Evolutionary conservation across 1,284 basidiomycete species (phyloP).

Genomic region (Polyporus tsugae): DNA sequence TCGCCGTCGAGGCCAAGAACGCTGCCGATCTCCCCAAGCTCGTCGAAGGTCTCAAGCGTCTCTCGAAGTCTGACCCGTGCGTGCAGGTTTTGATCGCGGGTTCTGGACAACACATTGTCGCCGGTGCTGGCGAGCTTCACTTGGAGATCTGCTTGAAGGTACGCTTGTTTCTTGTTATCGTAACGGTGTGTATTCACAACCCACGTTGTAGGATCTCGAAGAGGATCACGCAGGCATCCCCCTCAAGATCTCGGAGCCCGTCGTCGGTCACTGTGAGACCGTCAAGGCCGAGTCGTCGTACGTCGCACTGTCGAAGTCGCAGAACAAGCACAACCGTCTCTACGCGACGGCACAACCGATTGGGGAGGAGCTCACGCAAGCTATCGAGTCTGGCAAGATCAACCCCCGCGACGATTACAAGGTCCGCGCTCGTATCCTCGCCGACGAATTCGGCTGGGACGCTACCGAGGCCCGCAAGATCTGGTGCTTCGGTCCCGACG

Average conservation of each 20-base stretch:
- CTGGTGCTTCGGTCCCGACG: constrained; percentile 99
- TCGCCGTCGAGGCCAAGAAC: constrained; percentile 99
- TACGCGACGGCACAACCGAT: constrained; percentile 94
- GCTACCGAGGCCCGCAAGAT: constrained; percentile 99
- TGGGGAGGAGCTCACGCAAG: constrained; percentile 93
- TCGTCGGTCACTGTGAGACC: constrained; percentile 98
- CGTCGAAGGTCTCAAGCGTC: constrained; percentile 99
- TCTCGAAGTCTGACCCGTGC: constrained; percentile 99
- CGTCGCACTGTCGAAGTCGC: constrained; percentile 97
- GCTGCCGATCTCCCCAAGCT: constrained; percentile 99
- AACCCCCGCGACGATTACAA: constrained; percentile 98
- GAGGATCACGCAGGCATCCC: constrained; percentile 99
- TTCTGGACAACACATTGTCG: constrained; percentile 98
- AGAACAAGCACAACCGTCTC: constrained; percentile 99
- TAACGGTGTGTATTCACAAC: neutral
- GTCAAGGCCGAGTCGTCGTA: constrained; percentile 97
- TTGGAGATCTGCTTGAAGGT: constrained; percentile 99
- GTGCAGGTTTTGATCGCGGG: constrained; percentile 96
- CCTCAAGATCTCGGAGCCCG: constrained; percentile 98
- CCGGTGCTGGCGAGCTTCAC: constrained; percentile 99
- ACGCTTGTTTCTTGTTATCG: neutral
- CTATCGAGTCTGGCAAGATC: constrained; percentile 91
- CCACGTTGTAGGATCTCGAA: constrained; percentile 81
- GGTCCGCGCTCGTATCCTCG: constrained; percentile 92
- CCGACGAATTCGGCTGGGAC: constrained; percentile 98